These are phyloP conservation scores for Cyclotella cryptica DNA, from an alignment of 108 stramenopile genomes.

Conservation along the genomic window DNA sequence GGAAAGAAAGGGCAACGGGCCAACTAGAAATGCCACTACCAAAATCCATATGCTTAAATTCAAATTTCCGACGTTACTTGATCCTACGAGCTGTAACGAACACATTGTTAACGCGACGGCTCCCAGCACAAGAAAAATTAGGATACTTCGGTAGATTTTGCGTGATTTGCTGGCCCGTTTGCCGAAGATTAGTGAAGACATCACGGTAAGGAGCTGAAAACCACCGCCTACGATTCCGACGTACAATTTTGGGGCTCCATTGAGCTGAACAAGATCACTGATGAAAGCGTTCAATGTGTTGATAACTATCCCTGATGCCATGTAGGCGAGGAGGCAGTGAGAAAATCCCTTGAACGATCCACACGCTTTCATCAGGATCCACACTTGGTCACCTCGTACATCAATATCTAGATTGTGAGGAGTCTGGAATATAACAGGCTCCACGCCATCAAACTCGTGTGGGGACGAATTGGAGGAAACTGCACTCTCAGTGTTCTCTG, in stretches of 20 bases:
- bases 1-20: constrained; percentile 81
- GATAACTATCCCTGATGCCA: constrained; percentile 80
- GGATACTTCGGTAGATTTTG: constrained; percentile 70
- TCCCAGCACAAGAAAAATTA: constrained; percentile 62
- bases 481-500: background rate
- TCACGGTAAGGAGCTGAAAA: constrained; percentile 79
- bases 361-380: constrained; percentile 67
- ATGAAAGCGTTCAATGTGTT: constrained; percentile 86
- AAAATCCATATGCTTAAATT: constrained; percentile 67
- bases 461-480: constrained; percentile 5
- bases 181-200: constrained; percentile 76
- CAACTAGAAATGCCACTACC: constrained; percentile 70
- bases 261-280: constrained; percentile 74
- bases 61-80: constrained; percentile 60
- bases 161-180: constrained; percentile 63
- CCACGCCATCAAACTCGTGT: constrained; percentile 58
- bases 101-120: constrained; percentile 74
- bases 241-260: constrained; percentile 64
- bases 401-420: constrained; percentile 70
- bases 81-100: constrained; percentile 41
- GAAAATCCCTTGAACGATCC: constrained; percentile 70
- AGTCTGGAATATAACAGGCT: constrained; percentile 66
- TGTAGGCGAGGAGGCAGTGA: constrained; percentile 72
- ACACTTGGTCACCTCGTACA: constrained; percentile 77
- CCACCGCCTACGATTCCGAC: constrained; percentile 84